These are phyloP conservation scores for Venustampulla echinocandica DNA, from an alignment of 495 filamentous ascomycete species.

Conservation along the genomic window DNA sequence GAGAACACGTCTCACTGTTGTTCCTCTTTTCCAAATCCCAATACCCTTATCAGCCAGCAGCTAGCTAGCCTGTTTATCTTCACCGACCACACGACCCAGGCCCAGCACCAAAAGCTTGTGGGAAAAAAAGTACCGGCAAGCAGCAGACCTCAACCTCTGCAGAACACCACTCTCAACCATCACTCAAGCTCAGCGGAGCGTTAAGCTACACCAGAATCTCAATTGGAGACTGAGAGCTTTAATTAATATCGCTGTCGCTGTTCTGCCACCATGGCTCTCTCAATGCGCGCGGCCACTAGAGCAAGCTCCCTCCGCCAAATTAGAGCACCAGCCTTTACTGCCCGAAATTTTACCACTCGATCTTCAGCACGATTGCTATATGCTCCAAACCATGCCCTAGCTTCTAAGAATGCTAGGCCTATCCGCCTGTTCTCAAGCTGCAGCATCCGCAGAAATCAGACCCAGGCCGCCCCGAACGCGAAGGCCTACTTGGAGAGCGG, in stretches of 20 bases:
- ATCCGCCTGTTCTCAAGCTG: slow-evolving; percentile 21
- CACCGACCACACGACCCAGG: neutral
- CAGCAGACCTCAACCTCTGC: neutral
- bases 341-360: slow-evolving; percentile 20
- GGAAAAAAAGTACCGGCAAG: neutral
- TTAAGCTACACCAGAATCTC: slow-evolving; percentile 5
- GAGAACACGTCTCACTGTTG: neutral
- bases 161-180: neutral
- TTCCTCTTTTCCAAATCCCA: neutral
- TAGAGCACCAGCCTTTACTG: slow-evolving; percentile 10
- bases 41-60: neutral
- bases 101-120: neutral
- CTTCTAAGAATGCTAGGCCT: slow-evolving; percentile 14
- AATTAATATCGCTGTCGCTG: slow-evolving; percentile 11
- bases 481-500: slow-evolving; percentile 85
- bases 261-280: slow-evolving; percentile 17
- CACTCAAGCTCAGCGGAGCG: neutral
- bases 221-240: slow-evolving; percentile 2
- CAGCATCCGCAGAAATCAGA: slow-evolving; percentile 18
- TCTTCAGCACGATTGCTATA: slow-evolving; percentile 11
- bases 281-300: slow-evolving; percentile 12
- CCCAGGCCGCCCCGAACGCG: slow-evolving; percentile 67
- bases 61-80: neutral
- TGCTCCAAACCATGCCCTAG: slow-evolving; percentile 7
- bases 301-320: slow-evolving; percentile 18